Conservation (phyloP, 805 yeast species). For the Pichia manshurica region DNA sequence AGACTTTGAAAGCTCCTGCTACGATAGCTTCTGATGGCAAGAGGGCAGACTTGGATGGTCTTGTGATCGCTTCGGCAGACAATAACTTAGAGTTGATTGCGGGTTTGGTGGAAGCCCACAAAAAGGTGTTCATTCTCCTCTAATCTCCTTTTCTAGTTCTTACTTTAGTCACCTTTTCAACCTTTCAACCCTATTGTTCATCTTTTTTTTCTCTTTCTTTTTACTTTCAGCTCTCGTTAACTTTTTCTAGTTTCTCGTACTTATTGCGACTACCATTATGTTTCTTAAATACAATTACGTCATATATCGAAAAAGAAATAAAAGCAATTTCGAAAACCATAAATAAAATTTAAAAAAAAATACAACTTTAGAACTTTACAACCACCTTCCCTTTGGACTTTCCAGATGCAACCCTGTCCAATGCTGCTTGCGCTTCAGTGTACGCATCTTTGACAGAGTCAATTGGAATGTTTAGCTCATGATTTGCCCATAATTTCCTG, state of each 20-base stretch:
- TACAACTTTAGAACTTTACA: constrained; percentile 1
- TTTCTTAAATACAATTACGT: too few species aligned
- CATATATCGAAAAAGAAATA: too few species aligned
- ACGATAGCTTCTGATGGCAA: neutral
- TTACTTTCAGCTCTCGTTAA: too few species aligned
- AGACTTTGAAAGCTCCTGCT: constrained; percentile 7
- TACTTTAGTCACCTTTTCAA: too few species aligned
- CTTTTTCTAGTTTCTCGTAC: too few species aligned
- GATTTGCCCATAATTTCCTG: constrained; percentile 40
- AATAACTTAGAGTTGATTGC: constrained; percentile 11
- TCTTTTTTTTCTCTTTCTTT: neutral
- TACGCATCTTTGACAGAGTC: constrained; percentile 50
- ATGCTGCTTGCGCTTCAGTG: constrained; percentile 45
- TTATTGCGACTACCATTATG: too few species aligned
- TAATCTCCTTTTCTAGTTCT: constrained; percentile 9
- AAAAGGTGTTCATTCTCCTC: constrained; percentile 24
- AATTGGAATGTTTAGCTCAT: constrained; percentile 40
- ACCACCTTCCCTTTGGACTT: constrained; percentile 65
- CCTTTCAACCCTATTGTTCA: too few species aligned
- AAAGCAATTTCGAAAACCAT: neutral
- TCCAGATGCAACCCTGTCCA: constrained; percentile 40
- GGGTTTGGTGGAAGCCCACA: constrained; percentile 18
- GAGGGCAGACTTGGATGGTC: constrained; percentile 16
- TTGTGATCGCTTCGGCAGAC: constrained; percentile 20
- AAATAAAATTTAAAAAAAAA: neutral